These are phyloP conservation scores for Crithidia mellificae DNA, from an alignment of 208 protist species.

Conservation along the genomic window DNA sequence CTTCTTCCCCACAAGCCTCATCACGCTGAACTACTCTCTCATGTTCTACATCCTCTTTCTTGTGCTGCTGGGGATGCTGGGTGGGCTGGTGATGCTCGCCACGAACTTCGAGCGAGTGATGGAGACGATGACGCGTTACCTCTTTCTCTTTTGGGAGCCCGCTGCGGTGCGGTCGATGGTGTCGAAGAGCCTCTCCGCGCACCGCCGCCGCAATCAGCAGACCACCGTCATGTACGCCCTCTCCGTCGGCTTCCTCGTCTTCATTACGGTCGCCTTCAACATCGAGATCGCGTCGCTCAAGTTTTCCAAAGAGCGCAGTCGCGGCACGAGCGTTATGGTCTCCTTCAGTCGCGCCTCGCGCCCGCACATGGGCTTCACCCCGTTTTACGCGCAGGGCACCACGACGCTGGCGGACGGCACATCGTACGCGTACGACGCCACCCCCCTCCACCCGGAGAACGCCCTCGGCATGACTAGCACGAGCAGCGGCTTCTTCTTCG, in stretches of 20 bases:
- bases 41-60: conserved; percentile 94
- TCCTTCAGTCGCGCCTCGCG: not conserved
- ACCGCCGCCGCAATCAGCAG: conserved; percentile 91
- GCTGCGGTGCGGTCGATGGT: conserved; percentile 59
- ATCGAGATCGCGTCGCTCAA: conserved; percentile 64
- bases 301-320: conserved; percentile 23
- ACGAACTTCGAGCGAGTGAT: conserved; percentile 91
- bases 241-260: conserved; percentile 92
- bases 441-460: conserved; percentile 8
- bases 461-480: conserved; percentile 1
- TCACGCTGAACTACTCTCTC: conserved; percentile 82
- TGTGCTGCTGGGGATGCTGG: conserved; percentile 89
- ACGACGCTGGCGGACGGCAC: not conserved
- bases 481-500: conserved; percentile 1
- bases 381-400: not conserved
- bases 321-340: conserved; percentile 21
- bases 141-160: conserved; percentile 91
- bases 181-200: conserved; percentile 89
- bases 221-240: conserved; percentile 95
- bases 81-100: conserved; percentile 87
- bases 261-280: conserved; percentile 85
- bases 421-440: conserved; percentile 11
- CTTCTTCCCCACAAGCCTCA: conserved; percentile 88
- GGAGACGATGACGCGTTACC: conserved; percentile 38
- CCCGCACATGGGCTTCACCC: conserved; percentile 1